Conservation (phyloP, 2,329 filamentous ascomycete species). For the Botrytis pseudocinerea region DNA sequence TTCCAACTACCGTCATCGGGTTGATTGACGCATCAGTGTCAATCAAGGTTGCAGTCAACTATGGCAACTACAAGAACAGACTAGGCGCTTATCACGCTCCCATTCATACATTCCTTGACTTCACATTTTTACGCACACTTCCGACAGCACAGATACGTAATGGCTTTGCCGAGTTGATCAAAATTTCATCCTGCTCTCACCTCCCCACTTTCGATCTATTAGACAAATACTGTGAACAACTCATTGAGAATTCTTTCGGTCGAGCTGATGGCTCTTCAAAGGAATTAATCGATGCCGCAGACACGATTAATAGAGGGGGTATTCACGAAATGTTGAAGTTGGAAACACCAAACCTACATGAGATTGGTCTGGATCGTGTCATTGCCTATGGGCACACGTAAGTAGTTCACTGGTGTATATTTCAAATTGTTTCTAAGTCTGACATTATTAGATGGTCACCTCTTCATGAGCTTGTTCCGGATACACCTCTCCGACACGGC, state of each 20-base stretch:
- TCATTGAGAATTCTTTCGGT: conserved; percentile 66
- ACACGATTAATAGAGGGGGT: conserved; percentile 66
- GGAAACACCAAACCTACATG: conserved; percentile 71
- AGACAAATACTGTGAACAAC: conserved; percentile 67
- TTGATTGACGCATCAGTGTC: conserved; percentile 74
- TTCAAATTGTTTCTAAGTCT: not conserved
- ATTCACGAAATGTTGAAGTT: conserved; percentile 74
- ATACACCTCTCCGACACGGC: conserved; percentile 68
- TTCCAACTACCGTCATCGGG: conserved; percentile 74
- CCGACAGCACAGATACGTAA: conserved; percentile 69
- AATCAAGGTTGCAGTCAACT: conserved; percentile 79
- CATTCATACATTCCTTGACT: conserved; percentile 71
- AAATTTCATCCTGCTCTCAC: conserved; percentile 72
- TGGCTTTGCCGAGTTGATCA: conserved; percentile 74
- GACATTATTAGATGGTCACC: conserved; percentile 55
- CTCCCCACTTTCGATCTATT: conserved; percentile 65
- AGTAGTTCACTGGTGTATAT: not conserved
- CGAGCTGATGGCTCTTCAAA: conserved; percentile 55
- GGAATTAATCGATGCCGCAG: conserved; percentile 61
- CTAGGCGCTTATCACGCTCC: conserved; percentile 73
- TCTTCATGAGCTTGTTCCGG: conserved; percentile 68
- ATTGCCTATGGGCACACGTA: conserved; percentile 74
- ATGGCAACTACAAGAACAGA: conserved; percentile 74
- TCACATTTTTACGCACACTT: conserved; percentile 68
- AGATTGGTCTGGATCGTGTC: conserved; percentile 65